Evolutionary conservation across 176 grass and related monocot genomes (phyloP).

Genomic region (Avena atlantica): DNA sequence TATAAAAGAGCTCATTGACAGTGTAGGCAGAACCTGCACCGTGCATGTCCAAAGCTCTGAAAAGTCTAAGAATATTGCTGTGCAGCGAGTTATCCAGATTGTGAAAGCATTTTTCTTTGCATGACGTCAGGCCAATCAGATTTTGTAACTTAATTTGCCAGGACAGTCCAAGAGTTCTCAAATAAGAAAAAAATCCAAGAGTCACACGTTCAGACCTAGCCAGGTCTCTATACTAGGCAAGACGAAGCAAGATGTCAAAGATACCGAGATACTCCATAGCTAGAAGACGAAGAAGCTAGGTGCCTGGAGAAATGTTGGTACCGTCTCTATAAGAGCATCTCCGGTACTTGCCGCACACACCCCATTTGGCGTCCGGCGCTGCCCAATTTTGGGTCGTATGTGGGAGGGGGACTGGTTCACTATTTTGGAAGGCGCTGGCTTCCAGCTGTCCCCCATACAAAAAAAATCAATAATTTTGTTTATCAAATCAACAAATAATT

Average conservation of each 20-base stretch:
- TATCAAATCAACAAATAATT: no score
- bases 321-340: background rate
- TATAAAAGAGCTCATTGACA: slow-evolving; percentile 32
- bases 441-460: no score
- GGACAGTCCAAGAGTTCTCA: background rate
- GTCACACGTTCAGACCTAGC: background rate
- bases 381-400: no score
- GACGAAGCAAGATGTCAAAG: background rate
- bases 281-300: background rate
- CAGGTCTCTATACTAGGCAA: background rate
- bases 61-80: slow-evolving; percentile 43
- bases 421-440: no score
- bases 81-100: slow-evolving; percentile 18
- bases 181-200: background rate
- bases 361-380: no score
- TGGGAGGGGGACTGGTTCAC: no score
- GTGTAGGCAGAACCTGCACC: slow-evolving; percentile 27
- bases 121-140: background rate
- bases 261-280: background rate
- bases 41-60: slow-evolving; percentile 32
- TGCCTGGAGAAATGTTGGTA: background rate
- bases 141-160: background rate
- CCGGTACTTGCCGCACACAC: no score
- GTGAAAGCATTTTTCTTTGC: background rate
- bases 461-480: no score